These are phyloP conservation scores for Castanospermum australe DNA, from an alignment of 306 rosid species.

Conservation along the genomic window DNA sequence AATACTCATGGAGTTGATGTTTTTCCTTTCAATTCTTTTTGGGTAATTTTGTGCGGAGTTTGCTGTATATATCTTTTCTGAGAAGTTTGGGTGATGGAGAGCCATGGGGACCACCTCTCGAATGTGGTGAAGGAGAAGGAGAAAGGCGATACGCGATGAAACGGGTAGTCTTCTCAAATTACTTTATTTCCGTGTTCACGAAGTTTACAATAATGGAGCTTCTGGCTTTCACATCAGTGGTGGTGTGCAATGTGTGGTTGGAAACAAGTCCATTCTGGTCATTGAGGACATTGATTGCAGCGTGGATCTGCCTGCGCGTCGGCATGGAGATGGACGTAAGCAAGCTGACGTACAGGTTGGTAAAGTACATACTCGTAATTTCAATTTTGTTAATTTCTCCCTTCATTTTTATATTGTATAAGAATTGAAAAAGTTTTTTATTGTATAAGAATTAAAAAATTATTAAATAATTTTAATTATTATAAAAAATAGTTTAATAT, in stretches of 20 bases:
- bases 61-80: no score
- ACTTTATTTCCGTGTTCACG: neutral
- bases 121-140: neutral
- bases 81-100: no score
- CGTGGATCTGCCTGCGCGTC: conserved; percentile 67
- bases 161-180: neutral
- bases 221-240: neutral
- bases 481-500: no score
- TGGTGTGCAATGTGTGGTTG: neutral
- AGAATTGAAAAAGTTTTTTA: no score
- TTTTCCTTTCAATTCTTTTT: no score
- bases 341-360: conserved; percentile 50
- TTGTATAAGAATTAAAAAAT: no score
- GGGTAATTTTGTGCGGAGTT: no score
- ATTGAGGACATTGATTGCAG: conserved; percentile 92
- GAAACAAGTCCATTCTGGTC: conserved; percentile 75
- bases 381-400: neutral
- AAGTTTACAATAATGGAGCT: neutral
- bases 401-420: no score
- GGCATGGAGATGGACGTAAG: conserved; percentile 42
- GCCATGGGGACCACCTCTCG: neutral
- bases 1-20: no score
- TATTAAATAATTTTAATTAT: no score
- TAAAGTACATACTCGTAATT: neutral
- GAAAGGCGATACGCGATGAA: neutral